A percentile compares a stretch with the other conserved stretches of the same genome.
These are phyloP conservation scores for Eutrema yunnanense DNA, from an alignment of 345 rosid genomes.

Conservation along the genomic window DNA sequence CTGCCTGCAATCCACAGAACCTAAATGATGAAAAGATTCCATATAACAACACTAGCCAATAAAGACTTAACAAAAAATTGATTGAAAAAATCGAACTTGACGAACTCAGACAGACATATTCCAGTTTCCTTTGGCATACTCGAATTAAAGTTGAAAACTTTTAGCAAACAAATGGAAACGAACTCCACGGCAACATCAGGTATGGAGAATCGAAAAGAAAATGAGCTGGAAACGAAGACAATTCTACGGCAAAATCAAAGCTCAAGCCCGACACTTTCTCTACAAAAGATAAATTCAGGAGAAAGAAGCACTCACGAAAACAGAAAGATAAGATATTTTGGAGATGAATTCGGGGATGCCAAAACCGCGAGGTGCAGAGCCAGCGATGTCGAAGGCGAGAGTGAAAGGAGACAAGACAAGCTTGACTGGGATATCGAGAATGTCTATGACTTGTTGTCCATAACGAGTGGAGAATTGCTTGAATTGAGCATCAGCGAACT, in stretches of 20 bases:
- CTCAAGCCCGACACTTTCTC: no score
- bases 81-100: not conserved
- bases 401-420: no score
- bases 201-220: not conserved
- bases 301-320: no score
- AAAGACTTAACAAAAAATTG: not conserved
- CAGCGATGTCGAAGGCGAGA: no score
- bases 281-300: no score
- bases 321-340: no score
- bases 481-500: no score
- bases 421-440: no score
- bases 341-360: no score
- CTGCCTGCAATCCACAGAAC: conserved; percentile 39
- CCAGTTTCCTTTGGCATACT: not conserved
- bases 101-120: not conserved
- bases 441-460: no score
- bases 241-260: not conserved
- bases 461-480: no score
- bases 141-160: not conserved
- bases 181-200: not conserved
- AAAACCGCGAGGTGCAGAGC: no score
- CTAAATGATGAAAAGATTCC: not conserved
- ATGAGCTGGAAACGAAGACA: not conserved
- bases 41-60: not conserved
- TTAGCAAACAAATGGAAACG: not conserved